phyloP scores from a whole-genome alignment of 2,329 filamentous ascomycete genomes.

The Pyrenophora seminiperda region DNA sequence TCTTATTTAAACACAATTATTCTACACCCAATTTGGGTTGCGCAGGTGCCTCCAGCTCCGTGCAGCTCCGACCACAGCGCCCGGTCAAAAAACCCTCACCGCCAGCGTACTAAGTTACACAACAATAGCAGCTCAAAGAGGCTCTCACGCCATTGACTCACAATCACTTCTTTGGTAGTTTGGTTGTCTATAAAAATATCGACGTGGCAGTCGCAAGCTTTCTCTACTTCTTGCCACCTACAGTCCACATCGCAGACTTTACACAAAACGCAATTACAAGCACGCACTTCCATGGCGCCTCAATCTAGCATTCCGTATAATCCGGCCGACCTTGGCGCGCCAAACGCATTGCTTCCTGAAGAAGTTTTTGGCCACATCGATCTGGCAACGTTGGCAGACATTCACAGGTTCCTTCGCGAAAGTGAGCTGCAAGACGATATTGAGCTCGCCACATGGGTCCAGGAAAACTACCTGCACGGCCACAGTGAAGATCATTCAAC shows the following conservation, averaged over 20 bases:
- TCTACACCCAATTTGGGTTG: background rate
- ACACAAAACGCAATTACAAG: background rate
- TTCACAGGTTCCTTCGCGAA: constrained; percentile 26
- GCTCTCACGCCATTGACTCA: background rate
- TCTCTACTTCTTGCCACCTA: background rate
- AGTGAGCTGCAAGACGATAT: constrained; percentile 29
- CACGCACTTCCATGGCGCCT: constrained; percentile 13
- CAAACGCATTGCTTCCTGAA: constrained; percentile 19
- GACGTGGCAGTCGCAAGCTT: background rate
- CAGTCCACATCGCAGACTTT: background rate
- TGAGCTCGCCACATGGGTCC: constrained; percentile 30
- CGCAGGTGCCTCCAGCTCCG: constrained; percentile 3
- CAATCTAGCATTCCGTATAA: constrained; percentile 1
- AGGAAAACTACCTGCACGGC: constrained; percentile 27
- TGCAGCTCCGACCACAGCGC: constrained; percentile 5
- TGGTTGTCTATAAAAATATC: background rate
- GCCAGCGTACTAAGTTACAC: constrained; percentile 4
- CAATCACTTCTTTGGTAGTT: background rate
- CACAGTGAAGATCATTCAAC: constrained; percentile 7
- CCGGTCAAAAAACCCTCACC: constrained; percentile 17
- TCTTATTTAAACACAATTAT: background rate
- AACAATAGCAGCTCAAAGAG: constrained; percentile 8
- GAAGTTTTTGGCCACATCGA: constrained; percentile 31
- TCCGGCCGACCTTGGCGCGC: constrained; percentile 5
- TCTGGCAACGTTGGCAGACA: constrained; percentile 27